Evolutionary conservation across 1,284 basidiomycete species (phyloP).

Genomic region (Microbotryum lychnidis-dioicae): DNA sequence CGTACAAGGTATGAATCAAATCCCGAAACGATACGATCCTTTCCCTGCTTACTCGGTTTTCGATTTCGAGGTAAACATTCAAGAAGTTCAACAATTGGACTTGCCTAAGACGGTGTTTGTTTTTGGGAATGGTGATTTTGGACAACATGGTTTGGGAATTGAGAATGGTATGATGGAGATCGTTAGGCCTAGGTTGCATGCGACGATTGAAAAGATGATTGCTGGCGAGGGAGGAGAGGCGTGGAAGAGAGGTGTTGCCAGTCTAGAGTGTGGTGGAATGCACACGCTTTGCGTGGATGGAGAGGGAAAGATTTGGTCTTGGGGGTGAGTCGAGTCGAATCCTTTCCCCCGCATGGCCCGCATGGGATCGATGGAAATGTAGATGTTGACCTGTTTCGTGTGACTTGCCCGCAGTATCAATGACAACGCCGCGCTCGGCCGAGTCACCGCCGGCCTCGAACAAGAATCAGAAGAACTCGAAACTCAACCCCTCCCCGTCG

Average conservation of each 20-base stretch:
- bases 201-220: conserved; percentile 37
- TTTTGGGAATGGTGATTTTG: conserved; percentile 77
- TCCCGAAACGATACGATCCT: conserved; percentile 10
- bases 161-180: conserved; percentile 53
- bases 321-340: conserved; percentile 15
- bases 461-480: conserved; percentile 69
- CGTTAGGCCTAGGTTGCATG: conserved; percentile 58
- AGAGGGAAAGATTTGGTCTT: conserved; percentile 57
- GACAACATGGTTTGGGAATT: conserved; percentile 73
- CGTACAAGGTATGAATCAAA: conserved; percentile 19
- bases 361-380: background rate
- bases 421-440: conserved; percentile 85
- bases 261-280: conserved; percentile 68
- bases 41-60: conserved; percentile 6
- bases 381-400: background rate
- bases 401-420: conserved; percentile 71
- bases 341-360: background rate
- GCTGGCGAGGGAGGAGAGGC: conserved; percentile 5
- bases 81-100: too few relatives aligned
- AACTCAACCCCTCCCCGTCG: conserved; percentile 60
- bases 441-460: conserved; percentile 61
- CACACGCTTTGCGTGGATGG: conserved; percentile 78
- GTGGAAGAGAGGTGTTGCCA: conserved; percentile 54
- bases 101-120: conserved; percentile 56
- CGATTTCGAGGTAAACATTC: background rate